Percentiles rank a stretch among this genome's conserved stretches.
phyloP scores from a whole-genome alignment of 148 eudicot genomes.

The Fagopyrum esculentum region DNA sequence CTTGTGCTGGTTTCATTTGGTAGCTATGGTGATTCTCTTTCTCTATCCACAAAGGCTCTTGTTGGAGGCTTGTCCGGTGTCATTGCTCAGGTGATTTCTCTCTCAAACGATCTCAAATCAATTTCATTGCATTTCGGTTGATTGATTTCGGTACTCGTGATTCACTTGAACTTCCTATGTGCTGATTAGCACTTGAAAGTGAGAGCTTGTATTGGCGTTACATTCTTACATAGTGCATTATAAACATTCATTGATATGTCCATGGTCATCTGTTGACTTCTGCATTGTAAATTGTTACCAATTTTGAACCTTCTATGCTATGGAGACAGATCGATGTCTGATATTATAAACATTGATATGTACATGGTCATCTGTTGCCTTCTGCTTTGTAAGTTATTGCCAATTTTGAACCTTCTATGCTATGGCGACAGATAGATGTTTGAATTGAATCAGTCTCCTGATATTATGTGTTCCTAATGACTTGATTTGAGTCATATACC shows the following conservation, averaged over 20 bases:
- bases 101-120: background rate
- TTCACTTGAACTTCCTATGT: background rate
- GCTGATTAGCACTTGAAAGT: background rate
- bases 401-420: background rate
- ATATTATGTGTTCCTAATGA: no score
- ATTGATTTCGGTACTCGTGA: constrained; percentile 1
- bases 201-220: background rate
- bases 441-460: no score
- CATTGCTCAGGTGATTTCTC: constrained; percentile 63
- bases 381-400: background rate
- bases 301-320: background rate
- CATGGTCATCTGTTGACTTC: no score
- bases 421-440: background rate
- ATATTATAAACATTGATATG: background rate
- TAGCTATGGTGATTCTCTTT: constrained; percentile 18
- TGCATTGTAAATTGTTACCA: background rate
- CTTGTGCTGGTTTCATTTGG: constrained; percentile 14
- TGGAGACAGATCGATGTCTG: background rate
- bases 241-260: background rate
- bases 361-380: no score
- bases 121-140: background rate
- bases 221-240: background rate
- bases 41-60: constrained; percentile 47
- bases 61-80: constrained; percentile 79
- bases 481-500: no score